Percentiles rank a stretch among this genome's conserved stretches.
These are phyloP conservation scores for Cinchona pubescens DNA, from an alignment of 257 asterid species.

Conservation along the genomic window DNA sequence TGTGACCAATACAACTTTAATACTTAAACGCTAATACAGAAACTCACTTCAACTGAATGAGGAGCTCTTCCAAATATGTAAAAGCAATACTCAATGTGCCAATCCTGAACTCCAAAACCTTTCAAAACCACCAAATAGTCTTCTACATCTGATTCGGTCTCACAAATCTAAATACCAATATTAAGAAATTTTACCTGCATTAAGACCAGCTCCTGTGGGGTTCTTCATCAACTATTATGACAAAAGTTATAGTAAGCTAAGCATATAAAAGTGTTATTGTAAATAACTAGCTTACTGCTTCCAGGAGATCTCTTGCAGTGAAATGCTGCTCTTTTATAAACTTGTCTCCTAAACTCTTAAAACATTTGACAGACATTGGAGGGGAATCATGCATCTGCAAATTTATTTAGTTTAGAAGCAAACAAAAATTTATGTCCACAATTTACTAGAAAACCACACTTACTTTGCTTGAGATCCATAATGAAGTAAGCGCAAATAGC, in stretches of 20 bases:
- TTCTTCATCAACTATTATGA: conserved; percentile 27
- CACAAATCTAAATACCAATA: not conserved
- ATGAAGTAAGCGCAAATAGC: conserved; percentile 72
- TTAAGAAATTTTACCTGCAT: conserved; percentile 54
- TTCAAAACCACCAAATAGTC: conserved; percentile 16
- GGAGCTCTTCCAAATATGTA: conserved; percentile 55
- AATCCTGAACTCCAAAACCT: conserved; percentile 62
- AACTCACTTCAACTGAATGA: conserved; percentile 59
- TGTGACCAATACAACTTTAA: conserved; percentile 1
- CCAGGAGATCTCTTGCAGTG: conserved; percentile 59
- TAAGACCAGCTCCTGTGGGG: conserved; percentile 60
- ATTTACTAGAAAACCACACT: conserved; percentile 6
- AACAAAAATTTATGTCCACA: conserved; percentile 13
- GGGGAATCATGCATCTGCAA: conserved; percentile 69
- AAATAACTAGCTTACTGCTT: conserved; percentile 58
- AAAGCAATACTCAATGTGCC: conserved; percentile 49
- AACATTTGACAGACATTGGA: conserved; percentile 48
- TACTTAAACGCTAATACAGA: conserved; percentile 5
- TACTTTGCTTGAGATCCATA: conserved; percentile 93
- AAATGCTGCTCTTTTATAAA: conserved; percentile 73
- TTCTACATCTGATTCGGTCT: not conserved
- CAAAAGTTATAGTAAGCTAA: conserved; percentile 23
- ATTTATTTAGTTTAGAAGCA: conserved; percentile 18
- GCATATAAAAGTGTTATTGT: conserved; percentile 10
- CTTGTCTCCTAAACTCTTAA: conserved; percentile 54